Conservation (phyloP, 805 yeast species). For the Cyberlindnera amylophila region DNA sequence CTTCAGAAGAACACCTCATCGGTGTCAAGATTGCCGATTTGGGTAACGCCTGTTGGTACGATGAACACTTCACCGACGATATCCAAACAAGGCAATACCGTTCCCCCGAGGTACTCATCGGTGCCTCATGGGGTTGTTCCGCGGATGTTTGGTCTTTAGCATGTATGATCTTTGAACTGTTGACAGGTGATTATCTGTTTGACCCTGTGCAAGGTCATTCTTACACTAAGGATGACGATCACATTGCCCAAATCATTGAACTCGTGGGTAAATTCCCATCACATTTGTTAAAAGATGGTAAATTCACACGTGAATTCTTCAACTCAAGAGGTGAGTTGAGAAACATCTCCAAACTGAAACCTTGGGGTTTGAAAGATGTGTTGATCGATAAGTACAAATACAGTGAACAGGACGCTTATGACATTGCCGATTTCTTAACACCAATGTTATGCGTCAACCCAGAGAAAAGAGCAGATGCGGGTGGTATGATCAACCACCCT, state of each 20-base stretch:
- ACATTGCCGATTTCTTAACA: conserved; percentile 67
- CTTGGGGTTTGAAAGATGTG: conserved; percentile 85
- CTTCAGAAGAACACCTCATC: conserved; percentile 42
- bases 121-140: conserved; percentile 90
- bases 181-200: conserved; percentile 92
- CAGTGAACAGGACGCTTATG: conserved; percentile 61
- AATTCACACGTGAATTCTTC: conserved; percentile 59
- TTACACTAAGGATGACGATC: conserved; percentile 90
- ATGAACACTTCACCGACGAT: conserved; percentile 65
- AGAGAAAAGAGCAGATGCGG: conserved; percentile 85
- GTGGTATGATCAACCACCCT: conserved; percentile 85
- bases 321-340: conserved; percentile 67
- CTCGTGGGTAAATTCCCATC: conserved; percentile 67
- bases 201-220: conserved; percentile 77
- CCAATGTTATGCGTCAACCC: conserved; percentile 88
- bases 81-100: conserved; percentile 73
- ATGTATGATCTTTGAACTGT: conserved; percentile 81
- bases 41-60: conserved; percentile 69
- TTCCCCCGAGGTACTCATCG: conserved; percentile 81
- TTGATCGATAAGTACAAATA: conserved; percentile 82
- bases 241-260: conserved; percentile 91
- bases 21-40: conserved; percentile 86
- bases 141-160: conserved; percentile 97
- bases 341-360: conserved; percentile 76
- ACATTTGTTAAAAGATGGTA: conserved; percentile 53